Base-by-base conservation (phyloP, 371 early-diverging fungal genomes). In the Coemansia sp. region DNA sequence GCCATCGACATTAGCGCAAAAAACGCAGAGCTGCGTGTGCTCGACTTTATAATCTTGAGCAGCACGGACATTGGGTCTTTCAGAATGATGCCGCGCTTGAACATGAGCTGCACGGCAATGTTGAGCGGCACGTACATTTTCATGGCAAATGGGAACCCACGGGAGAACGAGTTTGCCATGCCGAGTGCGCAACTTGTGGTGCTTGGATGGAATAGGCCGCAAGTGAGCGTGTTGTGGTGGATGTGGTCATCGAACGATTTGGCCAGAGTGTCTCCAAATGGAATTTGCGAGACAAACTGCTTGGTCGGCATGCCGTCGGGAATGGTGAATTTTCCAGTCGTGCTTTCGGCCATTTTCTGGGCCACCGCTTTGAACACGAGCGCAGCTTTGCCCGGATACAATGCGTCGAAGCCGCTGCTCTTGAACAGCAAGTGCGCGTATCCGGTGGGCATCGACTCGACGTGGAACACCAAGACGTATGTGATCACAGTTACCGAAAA, bases 121-220 rank as follows among this genome's bases (percentile, higher is more conserved):
- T 75, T 77, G 44, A 76, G 54, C 23, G 71, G 71, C 36, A 61
- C 58, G 61, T 78, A 73, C 23, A 81, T 58, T 21, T 58, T 63
- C 65, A 81, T 23, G 8, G 72, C 71, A 39, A 67, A 63, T 0
- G 77, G 66, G 56, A 83, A 81, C 15, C 70, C 67, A 19, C 65
- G 60, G 5, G 81, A 21, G 5, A 71, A 60, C 4, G 77, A 70
- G 11, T 39, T 55, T n/a, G 69, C 54, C 15, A 51, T 39, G 40
- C 66, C 79, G 8, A 70, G 68, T 15, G 81, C 61, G 52, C 90
- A 88, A 67, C 83, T 85, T 3, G 81, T 80, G 17, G 83, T 82
- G 44, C 84, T 59, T 6, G 93, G 92, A 67, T 94, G 94, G 67
- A 90, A 86, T 49, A 92, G 60, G 0, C 86, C 88, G 63, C 94